Conservation (phyloP, 345 rosid genomes). For the Syzygium aromaticum region DNA sequence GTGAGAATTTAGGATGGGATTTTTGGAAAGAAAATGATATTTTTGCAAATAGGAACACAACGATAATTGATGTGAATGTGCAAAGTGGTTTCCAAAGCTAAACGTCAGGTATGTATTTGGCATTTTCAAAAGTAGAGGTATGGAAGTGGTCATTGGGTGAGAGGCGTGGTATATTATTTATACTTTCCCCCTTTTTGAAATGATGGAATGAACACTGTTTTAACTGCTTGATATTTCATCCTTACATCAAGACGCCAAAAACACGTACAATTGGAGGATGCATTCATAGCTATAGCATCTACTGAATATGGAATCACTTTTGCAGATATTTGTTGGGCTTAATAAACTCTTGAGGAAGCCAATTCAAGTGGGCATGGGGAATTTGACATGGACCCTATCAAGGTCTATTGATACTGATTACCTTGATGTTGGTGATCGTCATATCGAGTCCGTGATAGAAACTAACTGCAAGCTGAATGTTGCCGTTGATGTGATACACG, state of each 20-base stretch:
- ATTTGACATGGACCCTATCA: slow-evolving; percentile 56
- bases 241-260: neutral
- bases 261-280: neutral
- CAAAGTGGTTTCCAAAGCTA: neutral
- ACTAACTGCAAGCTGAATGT: slow-evolving; percentile 46
- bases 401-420: slow-evolving; percentile 18
- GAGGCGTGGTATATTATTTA: neutral
- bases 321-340: slow-evolving; percentile 33
- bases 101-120: neutral
- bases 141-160: neutral
- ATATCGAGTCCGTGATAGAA: slow-evolving; percentile 37
- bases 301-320: neutral
- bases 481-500: slow-evolving; percentile 56
- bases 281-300: neutral
- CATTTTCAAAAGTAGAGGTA: neutral
- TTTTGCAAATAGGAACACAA: neutral
- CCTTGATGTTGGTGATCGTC: neutral
- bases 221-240: neutral
- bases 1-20: neutral
- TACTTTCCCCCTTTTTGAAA: neutral
- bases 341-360: slow-evolving; percentile 39
- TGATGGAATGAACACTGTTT: neutral
- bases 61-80: neutral
- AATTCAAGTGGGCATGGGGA: slow-evolving; percentile 22
- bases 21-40: neutral